Percentiles rank a stretch among this genome's conserved stretches.
Conservation (phyloP, 106 monocot genomes). For the Vanilla planifolia region DNA sequence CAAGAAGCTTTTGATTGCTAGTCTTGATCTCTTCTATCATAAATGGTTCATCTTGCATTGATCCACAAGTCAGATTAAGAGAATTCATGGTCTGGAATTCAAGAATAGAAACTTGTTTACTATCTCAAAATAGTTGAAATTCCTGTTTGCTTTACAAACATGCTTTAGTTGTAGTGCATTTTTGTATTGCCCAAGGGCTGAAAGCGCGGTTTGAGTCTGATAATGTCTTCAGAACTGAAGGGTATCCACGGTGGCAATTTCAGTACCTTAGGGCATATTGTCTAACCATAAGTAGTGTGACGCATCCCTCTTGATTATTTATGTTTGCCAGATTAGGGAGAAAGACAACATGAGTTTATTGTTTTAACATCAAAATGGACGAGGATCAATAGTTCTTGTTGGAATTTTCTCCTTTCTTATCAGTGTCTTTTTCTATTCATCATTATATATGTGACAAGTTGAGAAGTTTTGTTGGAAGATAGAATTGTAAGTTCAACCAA, state of each 20-base stretch:
- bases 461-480: background rate
- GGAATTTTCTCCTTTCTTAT: background rate
- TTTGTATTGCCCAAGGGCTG: background rate
- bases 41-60: background rate
- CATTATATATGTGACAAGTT: background rate
- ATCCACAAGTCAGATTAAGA: constrained; percentile 1
- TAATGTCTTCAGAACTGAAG: background rate
- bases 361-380: background rate
- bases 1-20: background rate
- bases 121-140: background rate
- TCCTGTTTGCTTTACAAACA: background rate
- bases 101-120: background rate
- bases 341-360: background rate
- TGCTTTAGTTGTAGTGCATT: background rate
- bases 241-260: background rate
- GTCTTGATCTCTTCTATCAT: too few relatives aligned
- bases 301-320: background rate
- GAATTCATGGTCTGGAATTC: background rate
- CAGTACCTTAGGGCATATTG: background rate
- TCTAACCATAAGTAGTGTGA: background rate
- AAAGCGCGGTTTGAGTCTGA: background rate
- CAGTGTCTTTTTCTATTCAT: background rate
- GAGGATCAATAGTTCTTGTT: background rate
- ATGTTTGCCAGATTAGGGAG: background rate
- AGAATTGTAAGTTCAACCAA: background rate